These are phyloP conservation scores for Silene conica DNA, from an alignment of 148 eudicot species.

Conservation along the genomic window DNA sequence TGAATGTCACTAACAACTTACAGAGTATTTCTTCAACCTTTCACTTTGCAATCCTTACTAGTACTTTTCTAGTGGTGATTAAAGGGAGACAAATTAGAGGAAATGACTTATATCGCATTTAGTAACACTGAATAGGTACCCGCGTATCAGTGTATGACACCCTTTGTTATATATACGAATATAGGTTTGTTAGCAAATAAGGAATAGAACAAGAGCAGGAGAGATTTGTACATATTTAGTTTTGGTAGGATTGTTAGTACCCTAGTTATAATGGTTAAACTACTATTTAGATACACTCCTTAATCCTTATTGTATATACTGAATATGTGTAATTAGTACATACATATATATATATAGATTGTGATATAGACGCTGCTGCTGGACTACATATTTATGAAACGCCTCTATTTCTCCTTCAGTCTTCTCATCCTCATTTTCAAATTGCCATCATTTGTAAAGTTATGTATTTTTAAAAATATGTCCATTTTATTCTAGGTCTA, in stretches of 20 bases:
- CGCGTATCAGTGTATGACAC: too few species aligned
- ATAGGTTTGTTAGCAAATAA: slow-evolving; percentile 21
- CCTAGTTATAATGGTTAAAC: slow-evolving; percentile 1
- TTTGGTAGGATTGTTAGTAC: background rate
- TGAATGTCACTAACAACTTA: too few species aligned
- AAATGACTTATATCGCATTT: too few species aligned
- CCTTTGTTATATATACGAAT: background rate
- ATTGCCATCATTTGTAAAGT: background rate
- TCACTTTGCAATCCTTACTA: too few species aligned
- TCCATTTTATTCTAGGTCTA: too few species aligned
- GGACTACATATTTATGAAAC: slow-evolving; percentile 1
- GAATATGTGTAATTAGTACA: background rate
- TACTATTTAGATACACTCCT: background rate
- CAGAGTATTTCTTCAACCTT: too few species aligned
- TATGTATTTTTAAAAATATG: too few species aligned
- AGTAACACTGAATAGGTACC: too few species aligned
- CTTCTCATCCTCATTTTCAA: background rate
- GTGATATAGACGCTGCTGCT: slow-evolving; percentile 3
- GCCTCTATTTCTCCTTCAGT: background rate
- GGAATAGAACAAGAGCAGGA: background rate
- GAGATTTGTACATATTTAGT: slow-evolving; percentile 14
- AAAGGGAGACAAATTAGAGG: too few species aligned
- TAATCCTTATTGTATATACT: background rate
- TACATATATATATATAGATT: background rate
- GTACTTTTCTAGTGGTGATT: too few species aligned